Conservation (phyloP, 208 protist genomes). For the Acanthamoeba culbertsoni region DNA sequence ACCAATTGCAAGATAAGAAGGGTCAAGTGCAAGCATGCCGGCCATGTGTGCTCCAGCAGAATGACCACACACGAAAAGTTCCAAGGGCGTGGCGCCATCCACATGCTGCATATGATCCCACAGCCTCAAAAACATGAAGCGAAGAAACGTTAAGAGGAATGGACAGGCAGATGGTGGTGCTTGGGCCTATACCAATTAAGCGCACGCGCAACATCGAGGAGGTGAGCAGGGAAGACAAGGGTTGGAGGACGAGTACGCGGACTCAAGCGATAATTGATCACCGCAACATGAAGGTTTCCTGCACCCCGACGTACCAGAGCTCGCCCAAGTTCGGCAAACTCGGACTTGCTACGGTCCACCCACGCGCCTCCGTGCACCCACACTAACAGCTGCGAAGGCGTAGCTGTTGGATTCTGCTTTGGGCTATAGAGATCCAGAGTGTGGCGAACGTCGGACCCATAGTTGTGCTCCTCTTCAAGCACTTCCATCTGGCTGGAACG, state of each 20-base stretch:
- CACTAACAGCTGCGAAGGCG: background rate
- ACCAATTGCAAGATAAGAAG: background rate
- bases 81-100: background rate
- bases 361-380: slow-evolving; percentile 21
- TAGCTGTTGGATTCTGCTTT: background rate
- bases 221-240: background rate
- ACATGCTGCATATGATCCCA: background rate
- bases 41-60: slow-evolving; percentile 4
- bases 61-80: slow-evolving; percentile 2
- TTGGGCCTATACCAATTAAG: background rate
- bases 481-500: background rate
- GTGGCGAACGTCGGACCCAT: background rate
- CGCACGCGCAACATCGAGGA: background rate
- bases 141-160: background rate
- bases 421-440: background rate
- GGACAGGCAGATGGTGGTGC: background rate
- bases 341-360: slow-evolving; percentile 6
- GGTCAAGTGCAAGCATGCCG: background rate
- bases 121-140: background rate
- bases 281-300: background rate
- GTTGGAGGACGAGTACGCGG: background rate
- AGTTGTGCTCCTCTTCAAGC: background rate
- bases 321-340: background rate
- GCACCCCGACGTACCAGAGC: background rate
- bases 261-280: background rate